phyloP scores from a whole-genome alignment of 805 yeast genomes.

The Kluyveromyces wickerhamii region DNA sequence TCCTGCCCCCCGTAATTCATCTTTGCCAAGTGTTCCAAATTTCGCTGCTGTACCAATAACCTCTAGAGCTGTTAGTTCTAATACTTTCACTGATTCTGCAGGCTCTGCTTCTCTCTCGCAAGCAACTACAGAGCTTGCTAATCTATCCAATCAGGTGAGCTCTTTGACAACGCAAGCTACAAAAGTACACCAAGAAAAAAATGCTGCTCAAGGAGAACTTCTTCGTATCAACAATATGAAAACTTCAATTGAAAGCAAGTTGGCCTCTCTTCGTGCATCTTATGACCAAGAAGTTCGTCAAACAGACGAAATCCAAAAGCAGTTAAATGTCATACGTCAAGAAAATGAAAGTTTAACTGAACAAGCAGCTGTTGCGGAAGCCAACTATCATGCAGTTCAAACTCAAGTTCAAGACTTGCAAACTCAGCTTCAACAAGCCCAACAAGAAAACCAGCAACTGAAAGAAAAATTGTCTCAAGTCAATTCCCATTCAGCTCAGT shows the following conservation, averaged over 20 bases:
- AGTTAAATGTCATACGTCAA: constrained; percentile 47
- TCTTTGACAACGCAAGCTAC: constrained; percentile 72
- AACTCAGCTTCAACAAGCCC: constrained; percentile 54
- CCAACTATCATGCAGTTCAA: constrained; percentile 64
- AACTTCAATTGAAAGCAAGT: constrained; percentile 63
- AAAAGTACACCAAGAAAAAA: constrained; percentile 58
- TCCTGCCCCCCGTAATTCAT: constrained; percentile 10
- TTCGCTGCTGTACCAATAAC: constrained; percentile 18
- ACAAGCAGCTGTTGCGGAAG: constrained; percentile 70
- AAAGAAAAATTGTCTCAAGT: constrained; percentile 61
- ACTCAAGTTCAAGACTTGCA: constrained; percentile 55
- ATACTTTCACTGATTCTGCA: constrained; percentile 51
- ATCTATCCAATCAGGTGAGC: constrained; percentile 74
- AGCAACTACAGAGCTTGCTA: constrained; percentile 81
- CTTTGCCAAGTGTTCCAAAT: constrained; percentile 29
- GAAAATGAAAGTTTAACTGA: constrained; percentile 66
- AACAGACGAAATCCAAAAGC: constrained; percentile 62
- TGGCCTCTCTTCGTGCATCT: constrained; percentile 54
- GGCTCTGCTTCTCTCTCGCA: constrained; percentile 61
- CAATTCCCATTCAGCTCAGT: constrained; percentile 57
- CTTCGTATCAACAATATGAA: constrained; percentile 59
- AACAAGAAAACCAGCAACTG: constrained; percentile 53
- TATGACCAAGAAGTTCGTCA: constrained; percentile 75
- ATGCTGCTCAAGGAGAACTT: constrained; percentile 70
- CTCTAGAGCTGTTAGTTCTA: constrained; percentile 21